Conservation (phyloP, 306 rosid species). For the Oemleria cerasiformis region DNA sequence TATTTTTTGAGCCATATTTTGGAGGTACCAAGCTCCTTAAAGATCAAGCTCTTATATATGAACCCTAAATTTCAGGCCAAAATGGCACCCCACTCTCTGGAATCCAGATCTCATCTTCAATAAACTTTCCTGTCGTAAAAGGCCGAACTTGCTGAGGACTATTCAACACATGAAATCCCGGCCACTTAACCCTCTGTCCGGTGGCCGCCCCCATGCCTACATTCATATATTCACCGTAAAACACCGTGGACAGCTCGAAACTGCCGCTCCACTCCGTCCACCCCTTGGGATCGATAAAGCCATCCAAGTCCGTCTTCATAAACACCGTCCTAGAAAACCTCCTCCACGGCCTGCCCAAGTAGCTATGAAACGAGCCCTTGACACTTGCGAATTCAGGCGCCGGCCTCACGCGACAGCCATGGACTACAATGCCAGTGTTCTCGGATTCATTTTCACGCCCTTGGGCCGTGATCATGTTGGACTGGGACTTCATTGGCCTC, state of each 20-base stretch:
- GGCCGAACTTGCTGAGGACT: conserved; percentile 34
- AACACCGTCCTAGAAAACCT: conserved; percentile 59
- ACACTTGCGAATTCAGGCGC: conserved; percentile 6
- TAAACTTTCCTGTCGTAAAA: conserved; percentile 38
- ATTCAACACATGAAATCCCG: conserved; percentile 57
- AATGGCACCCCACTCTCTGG: conserved; percentile 58
- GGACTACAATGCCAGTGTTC: conserved; percentile 44
- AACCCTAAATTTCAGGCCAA: too few relatives aligned
- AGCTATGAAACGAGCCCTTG: conserved; percentile 23
- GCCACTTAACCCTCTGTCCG: conserved; percentile 54
- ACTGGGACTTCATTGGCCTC: conserved; percentile 43
- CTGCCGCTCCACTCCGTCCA: conserved; percentile 57
- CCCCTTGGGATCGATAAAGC: conserved; percentile 48
- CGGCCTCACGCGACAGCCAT: conserved; percentile 27
- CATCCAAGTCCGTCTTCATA: conserved; percentile 51
- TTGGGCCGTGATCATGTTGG: conserved; percentile 66
- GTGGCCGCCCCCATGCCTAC: conserved; percentile 48
- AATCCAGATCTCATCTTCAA: conserved; percentile 58
- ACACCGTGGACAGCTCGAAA: conserved; percentile 51
- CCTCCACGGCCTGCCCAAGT: conserved; percentile 74
- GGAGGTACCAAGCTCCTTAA: too few relatives aligned
- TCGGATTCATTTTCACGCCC: conserved; percentile 40
- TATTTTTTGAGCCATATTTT: too few relatives aligned
- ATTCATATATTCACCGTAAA: conserved; percentile 65
- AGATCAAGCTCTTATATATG: too few relatives aligned